A percentile compares a stretch with the other conserved stretches of the same genome.
phyloP scores from a whole-genome alignment of 208 protist genomes.

The Acanthamoeba royreba region DNA sequence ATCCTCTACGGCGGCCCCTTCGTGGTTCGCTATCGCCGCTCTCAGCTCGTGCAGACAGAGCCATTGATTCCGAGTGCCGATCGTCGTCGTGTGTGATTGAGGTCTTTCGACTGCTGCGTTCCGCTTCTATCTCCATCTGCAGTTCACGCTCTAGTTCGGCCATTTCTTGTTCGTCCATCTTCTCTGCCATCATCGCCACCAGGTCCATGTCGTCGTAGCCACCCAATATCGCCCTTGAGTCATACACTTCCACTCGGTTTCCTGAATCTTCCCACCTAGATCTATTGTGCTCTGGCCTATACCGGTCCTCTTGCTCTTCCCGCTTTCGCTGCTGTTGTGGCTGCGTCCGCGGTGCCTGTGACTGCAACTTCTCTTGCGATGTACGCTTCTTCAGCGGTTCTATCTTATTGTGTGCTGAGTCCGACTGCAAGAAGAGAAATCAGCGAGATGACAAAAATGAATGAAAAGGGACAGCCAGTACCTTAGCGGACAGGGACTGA shows the following conservation, averaged over 20 bases:
- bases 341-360: not conserved
- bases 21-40: not conserved
- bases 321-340: not conserved
- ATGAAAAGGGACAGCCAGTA: not conserved
- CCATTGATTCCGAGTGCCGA: not conserved
- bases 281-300: not conserved
- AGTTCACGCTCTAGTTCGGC: not conserved
- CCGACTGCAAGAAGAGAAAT: not conserved
- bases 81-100: not conserved
- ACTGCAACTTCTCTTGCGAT: not conserved
- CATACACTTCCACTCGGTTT: not conserved
- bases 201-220: constrained; percentile 11
- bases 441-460: not conserved
- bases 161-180: not conserved
- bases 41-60: not conserved
- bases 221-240: not conserved
- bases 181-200: constrained; percentile 11
- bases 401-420: not conserved
- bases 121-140: constrained; percentile 4
- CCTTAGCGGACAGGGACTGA: not conserved
- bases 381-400: not conserved
- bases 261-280: not conserved
- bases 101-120: not conserved
- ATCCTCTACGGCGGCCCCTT: not conserved
- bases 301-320: not conserved